phyloP scores from a whole-genome alignment of 2,329 filamentous ascomycete genomes.

The Diaporthe ilicicola region DNA sequence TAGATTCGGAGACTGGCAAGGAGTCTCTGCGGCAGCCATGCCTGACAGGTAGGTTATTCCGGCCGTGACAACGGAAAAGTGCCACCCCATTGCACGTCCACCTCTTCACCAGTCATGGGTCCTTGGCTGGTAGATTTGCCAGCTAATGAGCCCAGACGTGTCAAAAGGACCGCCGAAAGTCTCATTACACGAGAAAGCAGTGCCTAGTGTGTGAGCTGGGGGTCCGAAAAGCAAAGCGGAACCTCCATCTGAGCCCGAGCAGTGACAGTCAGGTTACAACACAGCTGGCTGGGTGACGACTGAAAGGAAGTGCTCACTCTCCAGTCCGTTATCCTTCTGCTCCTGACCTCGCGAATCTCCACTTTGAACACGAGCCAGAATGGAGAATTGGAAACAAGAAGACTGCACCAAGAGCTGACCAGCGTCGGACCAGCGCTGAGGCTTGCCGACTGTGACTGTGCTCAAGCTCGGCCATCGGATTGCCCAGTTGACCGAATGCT shows the following conservation, averaged over 20 bases:
- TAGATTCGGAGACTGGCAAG: neutral
- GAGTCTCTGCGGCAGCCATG: too few species aligned
- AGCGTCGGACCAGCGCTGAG: constrained; percentile 16
- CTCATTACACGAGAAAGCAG: neutral
- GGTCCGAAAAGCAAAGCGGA: neutral
- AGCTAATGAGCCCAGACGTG: neutral
- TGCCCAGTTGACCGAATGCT: constrained; percentile 3
- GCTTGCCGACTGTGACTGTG: constrained; percentile 1
- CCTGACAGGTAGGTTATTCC: neutral
- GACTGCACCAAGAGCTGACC: constrained; percentile 2
- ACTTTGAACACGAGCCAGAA: neutral
- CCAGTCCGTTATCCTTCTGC: neutral
- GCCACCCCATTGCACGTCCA: too few species aligned
- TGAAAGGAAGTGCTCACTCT: too few species aligned
- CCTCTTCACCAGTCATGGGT: neutral
- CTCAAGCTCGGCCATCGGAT: neutral
- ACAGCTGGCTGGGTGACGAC: neutral
- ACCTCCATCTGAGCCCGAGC: neutral
- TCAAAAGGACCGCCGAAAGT: neutral
- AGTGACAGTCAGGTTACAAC: neutral
- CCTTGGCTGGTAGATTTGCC: too few species aligned
- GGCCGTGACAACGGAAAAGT: neutral
- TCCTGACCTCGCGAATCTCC: neutral
- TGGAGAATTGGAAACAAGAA: neutral
- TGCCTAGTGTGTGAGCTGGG: neutral